phyloP scores from a whole-genome alignment of 768 basidiomycete species.

The Hortiboletus campestris region DNA sequence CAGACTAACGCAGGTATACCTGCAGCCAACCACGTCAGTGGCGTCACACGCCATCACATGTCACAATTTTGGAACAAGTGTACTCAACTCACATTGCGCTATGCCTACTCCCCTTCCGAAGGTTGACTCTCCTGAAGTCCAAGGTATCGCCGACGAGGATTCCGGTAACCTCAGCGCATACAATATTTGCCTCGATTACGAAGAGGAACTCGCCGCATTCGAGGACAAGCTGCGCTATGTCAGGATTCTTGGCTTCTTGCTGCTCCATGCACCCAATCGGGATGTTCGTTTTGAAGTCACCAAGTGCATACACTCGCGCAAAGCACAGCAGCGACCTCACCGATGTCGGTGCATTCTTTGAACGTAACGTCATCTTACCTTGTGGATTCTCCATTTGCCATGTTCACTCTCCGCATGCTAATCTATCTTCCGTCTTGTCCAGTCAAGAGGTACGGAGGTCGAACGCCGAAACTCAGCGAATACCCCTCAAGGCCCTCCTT shows the following conservation, averaged over 20 bases:
- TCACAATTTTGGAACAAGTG: too few relatives aligned
- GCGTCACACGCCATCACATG: too few relatives aligned
- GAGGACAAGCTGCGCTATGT: background rate
- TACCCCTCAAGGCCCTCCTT: constrained; percentile 20
- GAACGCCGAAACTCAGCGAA: constrained; percentile 19
- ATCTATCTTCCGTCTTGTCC: background rate
- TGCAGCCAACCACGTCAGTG: too few relatives aligned
- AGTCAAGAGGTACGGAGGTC: constrained; percentile 17
- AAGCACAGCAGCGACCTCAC: background rate
- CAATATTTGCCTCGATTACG: background rate
- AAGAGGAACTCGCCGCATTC: background rate
- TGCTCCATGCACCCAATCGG: constrained; percentile 3
- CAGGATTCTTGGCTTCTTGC: constrained; percentile 5
- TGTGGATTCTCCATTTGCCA: background rate
- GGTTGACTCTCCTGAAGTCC: background rate
- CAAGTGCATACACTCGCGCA: constrained; percentile 1
- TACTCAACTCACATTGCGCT: background rate
- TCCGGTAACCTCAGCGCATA: background rate
- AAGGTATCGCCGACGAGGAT: background rate
- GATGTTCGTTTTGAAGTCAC: background rate
- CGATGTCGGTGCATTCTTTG: constrained; percentile 1
- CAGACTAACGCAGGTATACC: too few relatives aligned
- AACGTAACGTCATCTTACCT: constrained; percentile 1
- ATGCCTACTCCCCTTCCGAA: background rate
- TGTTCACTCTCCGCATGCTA: background rate